A percentile compares a stretch with the other conserved stretches of the same genome.
These are phyloP conservation scores for Caryocar brasiliense DNA, from an alignment of 441 rosid species.

Conservation along the genomic window DNA sequence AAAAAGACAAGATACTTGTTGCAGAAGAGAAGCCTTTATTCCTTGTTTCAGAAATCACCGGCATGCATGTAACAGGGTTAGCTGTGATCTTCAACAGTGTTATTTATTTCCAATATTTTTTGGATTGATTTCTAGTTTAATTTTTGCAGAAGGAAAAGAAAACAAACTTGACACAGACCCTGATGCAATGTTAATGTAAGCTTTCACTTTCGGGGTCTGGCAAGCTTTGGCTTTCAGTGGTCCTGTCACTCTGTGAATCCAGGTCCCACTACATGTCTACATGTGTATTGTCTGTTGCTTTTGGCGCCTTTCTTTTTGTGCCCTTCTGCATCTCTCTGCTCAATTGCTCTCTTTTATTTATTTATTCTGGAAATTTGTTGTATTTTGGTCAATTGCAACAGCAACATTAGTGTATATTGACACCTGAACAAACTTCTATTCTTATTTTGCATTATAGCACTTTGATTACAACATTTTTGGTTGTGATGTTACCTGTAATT, in stretches of 20 bases:
- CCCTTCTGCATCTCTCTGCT: not conserved
- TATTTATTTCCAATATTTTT: too few relatives aligned
- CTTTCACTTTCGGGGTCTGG: conserved; percentile 31
- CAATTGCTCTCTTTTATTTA: not conserved
- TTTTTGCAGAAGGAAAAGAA: too few relatives aligned
- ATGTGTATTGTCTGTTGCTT: conserved; percentile 4
- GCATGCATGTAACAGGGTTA: not conserved
- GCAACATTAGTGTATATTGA: too few relatives aligned
- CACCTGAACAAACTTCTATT: too few relatives aligned
- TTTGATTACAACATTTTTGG: too few relatives aligned
- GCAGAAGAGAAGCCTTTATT: conserved; percentile 31
- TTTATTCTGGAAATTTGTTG: not conserved
- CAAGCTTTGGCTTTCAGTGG: conserved; percentile 28
- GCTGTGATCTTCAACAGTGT: not conserved
- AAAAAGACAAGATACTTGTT: conserved; percentile 17
- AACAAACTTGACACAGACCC: conserved; percentile 1
- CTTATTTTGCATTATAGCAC: too few relatives aligned
- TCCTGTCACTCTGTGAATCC: conserved; percentile 3
- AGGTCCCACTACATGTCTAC: conserved; percentile 8
- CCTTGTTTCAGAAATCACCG: not conserved
- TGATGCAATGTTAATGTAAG: conserved; percentile 7
- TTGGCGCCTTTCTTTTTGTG: conserved; percentile 20
- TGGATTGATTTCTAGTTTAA: too few relatives aligned
- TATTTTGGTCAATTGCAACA: too few relatives aligned
- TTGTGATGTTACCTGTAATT: too few relatives aligned